Evolutionary conservation across 208 protist genomes (phyloP), one percentile per base, ranked within the genome.

Genomic region (Angomonas deanei): DNA sequence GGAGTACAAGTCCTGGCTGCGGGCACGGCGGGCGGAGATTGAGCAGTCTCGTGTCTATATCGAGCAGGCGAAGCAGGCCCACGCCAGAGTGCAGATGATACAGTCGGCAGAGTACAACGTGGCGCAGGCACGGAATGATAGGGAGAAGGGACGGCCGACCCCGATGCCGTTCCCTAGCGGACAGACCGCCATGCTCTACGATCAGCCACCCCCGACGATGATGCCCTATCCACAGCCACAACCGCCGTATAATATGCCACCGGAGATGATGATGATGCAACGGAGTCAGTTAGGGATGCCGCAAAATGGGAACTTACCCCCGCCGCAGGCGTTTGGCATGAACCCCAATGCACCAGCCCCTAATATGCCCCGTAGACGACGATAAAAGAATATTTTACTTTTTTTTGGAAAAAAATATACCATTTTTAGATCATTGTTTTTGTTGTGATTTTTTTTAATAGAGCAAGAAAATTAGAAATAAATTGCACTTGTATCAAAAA

Each of bases 1-100:
- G 10, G 84, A 89, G 61, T 91, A 93, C 79, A 88, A 86, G 74
- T 56, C 58, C 24, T 88, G 84, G 81, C 69, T 88, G 68, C 75
- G 75, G 24, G 36, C 42, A 11, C 70, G 74, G 27, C 72, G 72
- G 23, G 54, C 49, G 15, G 69, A 80, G 61, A 57, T 76, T 3
- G 70, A 80, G 57, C 76, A 87, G 69, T 66, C 70, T 13, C 76
- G 72, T 39, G 62, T 65, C 21, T 59, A 76, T 19, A 69, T 78
- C 15, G 75, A 83, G 21, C 75, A 84, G 46, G 77, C 82, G 17
- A 84, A 80, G 60, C 46, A 55, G 53, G 82, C 74, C 0, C 77
- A 85, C 57, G 72, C 80, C 38, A 64, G 76, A 11, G 48, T 88
- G 38, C 76, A 86, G 32, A 47, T 86, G 30, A 63, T 84, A 66